Evolutionary conservation across 2,329 filamentous ascomycete genomes (phyloP).

Genomic region (Paraphaeosphaeria minitans): DNA sequence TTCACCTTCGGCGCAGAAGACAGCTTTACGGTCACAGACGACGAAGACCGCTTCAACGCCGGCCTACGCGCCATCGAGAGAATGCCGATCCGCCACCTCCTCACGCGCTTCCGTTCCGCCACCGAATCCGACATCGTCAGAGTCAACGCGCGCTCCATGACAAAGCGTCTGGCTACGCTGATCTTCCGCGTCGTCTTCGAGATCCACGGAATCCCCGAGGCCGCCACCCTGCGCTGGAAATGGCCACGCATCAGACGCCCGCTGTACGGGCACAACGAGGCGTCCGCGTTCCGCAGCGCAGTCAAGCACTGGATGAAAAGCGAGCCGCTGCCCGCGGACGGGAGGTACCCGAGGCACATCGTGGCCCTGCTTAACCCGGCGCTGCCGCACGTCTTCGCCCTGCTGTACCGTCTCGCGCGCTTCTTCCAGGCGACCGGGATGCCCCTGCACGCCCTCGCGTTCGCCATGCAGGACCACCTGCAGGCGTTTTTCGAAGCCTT

Average conservation of each 20-base stretch:
- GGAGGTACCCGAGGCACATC: neutral
- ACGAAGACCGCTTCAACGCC: neutral
- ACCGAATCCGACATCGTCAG: neutral
- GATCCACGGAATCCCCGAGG: neutral
- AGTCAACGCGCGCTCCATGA: neutral
- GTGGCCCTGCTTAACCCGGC: neutral
- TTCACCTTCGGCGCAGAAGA: neutral
- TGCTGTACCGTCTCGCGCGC: conserved; percentile 1
- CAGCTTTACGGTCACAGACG: neutral
- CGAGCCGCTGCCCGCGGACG: neutral
- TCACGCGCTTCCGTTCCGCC: neutral
- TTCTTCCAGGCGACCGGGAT: neutral
- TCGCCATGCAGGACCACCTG: neutral
- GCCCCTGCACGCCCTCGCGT: neutral
- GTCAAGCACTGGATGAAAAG: neutral
- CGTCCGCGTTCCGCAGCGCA: neutral
- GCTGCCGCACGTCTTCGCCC: conserved; percentile 4
- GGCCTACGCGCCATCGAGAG: neutral
- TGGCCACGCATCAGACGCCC: neutral
- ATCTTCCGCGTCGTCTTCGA: neutral
- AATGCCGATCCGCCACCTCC: conserved; percentile 1
- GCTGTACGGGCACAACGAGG: neutral
- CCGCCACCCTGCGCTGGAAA: neutral
- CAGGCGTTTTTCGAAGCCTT: neutral
- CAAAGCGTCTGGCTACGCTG: conserved; percentile 1